Base-by-base conservation (phyloP, 1,139 yeast genomes). In the Hanseniaspora uvarum region DNA sequence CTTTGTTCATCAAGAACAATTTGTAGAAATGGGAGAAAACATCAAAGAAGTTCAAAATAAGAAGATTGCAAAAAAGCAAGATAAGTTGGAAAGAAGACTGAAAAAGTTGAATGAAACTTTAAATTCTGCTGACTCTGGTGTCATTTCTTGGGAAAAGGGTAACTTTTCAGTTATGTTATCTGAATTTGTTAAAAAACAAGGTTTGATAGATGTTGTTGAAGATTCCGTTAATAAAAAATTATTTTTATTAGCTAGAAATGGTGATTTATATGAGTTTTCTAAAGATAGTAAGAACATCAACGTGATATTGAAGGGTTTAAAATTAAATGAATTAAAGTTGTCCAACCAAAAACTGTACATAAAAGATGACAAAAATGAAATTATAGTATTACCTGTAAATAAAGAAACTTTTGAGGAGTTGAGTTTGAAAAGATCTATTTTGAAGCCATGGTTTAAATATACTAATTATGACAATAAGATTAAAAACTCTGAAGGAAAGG, bases 361-460 rank as follows among this genome's bases (percentile, higher is more conserved):
- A 3, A 86, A 86, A 63, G 81, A 79, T 1, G 68, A 85, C 60
- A 72, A 75, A 39, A 79, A 83, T 28, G 77, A 79, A 51, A 68
- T 84, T 10, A 59, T 75, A 4, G 73, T 77, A 52, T 61, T 78
- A 10, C 86, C 88, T 11, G 54, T 60, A 11, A 45, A 57, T 1
- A 46, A 56, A 5, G 39, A 55, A 3, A 57, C 55, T 23, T 54
- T 56, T 30, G 23, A 53, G 1, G 38, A 58, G 19, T 49, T 56
- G n/a, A 24, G 33, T 7, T 39, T 40, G 36, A 56, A 56, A 39
- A 58, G 65, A 45, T 60, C 63, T 10, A 51, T 56, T 55, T 30
- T 63, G 5, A 45, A 57, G n/a, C 67, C 64, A 6, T 63, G 64
- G 65, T 59, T 47, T 39, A 55, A 46, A 5, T 58, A 60, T 50